These are phyloP conservation scores for Backusella tuberculispora DNA, from an alignment of 192 early-diverging fungal species.

Conservation along the genomic window DNA sequence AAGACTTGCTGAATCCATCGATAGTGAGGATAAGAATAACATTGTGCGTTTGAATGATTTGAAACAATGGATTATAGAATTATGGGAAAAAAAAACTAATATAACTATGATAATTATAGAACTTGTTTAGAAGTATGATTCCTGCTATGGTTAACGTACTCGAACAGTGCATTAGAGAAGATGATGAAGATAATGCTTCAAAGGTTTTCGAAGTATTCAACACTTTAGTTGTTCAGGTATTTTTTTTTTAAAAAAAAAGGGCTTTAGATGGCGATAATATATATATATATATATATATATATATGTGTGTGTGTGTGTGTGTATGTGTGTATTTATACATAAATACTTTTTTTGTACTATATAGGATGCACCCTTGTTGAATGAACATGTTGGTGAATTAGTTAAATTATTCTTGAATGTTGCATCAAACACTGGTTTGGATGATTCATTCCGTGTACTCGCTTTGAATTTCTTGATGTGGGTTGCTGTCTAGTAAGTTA, in stretches of 20 bases:
- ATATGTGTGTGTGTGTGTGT: not conserved
- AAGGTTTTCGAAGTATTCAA: conserved; percentile 92
- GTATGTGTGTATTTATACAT: not conserved
- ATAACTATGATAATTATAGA: conserved; percentile 27
- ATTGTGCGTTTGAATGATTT: conserved; percentile 54
- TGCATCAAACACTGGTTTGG: conserved; percentile 67
- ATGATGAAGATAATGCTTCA: conserved; percentile 75
- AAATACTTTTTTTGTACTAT: not conserved
- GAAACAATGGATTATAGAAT: conserved; percentile 46
- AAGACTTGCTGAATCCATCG: conserved; percentile 27
- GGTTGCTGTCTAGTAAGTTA: conserved; percentile 70
- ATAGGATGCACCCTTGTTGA: conserved; percentile 76
- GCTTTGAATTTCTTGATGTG: conserved; percentile 83
- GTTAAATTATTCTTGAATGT: conserved; percentile 81
- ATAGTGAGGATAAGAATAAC: conserved; percentile 48
- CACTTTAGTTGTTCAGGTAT: conserved; percentile 68
- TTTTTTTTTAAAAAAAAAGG: not conserved
- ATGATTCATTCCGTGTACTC: conserved; percentile 71
- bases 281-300: not conserved
- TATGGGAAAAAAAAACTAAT: conserved; percentile 12
- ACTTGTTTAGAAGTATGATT: conserved; percentile 69
- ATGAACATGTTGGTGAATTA: conserved; percentile 75
- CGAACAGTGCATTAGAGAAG: conserved; percentile 70
- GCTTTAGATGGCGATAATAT: not conserved
- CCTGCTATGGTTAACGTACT: conserved; percentile 86